phyloP scores from a whole-genome alignment of 768 basidiomycete genomes.

The Russula lepida region DNA sequence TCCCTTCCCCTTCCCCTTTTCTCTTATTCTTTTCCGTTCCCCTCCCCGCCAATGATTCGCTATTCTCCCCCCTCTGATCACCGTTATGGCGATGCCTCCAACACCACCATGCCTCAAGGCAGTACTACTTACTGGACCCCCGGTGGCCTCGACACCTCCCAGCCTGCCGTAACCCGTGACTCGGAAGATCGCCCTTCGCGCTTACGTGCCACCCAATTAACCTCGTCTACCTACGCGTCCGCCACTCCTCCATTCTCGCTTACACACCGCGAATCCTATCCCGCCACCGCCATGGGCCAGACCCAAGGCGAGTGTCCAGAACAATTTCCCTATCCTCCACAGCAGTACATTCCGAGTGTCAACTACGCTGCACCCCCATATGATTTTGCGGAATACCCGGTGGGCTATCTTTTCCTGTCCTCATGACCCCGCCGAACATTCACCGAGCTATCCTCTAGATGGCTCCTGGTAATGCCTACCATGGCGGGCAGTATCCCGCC shows the following conservation, averaged over 20 bases:
- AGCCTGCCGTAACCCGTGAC: slow-evolving; percentile 16
- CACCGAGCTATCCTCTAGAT: slow-evolving; percentile 2
- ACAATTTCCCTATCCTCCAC: slow-evolving; percentile 2
- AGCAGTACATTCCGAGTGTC: background rate
- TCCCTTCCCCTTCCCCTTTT: too few species aligned
- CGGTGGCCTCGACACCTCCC: background rate
- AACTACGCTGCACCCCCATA: slow-evolving; percentile 12
- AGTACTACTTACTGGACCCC: slow-evolving; percentile 3
- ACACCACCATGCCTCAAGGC: background rate
- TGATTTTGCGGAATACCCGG: slow-evolving; percentile 18
- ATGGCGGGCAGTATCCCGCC: background rate
- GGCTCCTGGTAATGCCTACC: background rate
- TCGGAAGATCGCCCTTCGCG: slow-evolving; percentile 5
- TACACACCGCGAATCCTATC: slow-evolving; percentile 2
- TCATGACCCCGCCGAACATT: background rate
- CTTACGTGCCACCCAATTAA: background rate
- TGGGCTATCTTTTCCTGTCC: background rate
- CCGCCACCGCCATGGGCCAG: background rate
- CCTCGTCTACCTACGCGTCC: background rate
- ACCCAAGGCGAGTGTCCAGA: background rate
- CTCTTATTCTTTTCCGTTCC: background rate
- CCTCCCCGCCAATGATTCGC: background rate
- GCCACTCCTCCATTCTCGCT: background rate
- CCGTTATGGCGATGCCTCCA: background rate
- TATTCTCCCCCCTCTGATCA: slow-evolving; percentile 9